phyloP scores from a whole-genome alignment of 1,284 basidiomycete species.

The Microbotryum saponariae region DNA sequence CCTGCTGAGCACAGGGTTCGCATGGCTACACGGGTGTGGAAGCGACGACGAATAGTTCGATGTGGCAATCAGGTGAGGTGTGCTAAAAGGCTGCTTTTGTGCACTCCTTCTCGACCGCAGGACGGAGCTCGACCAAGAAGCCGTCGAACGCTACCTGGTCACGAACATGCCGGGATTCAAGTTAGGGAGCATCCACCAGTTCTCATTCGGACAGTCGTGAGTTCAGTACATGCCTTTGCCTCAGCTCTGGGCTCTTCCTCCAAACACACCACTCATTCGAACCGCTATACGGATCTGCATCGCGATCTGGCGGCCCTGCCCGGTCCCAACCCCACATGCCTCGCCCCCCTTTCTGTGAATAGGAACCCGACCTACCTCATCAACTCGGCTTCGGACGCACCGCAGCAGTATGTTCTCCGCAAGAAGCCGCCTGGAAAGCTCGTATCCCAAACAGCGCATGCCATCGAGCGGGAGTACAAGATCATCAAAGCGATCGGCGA shows the following conservation, averaged over 20 bases:
- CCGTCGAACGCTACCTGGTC: constrained; percentile 59
- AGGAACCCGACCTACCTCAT: constrained; percentile 94
- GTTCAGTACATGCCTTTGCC: background rate
- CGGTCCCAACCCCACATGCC: background rate
- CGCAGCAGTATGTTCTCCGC: constrained; percentile 66
- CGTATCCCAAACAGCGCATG: constrained; percentile 80
- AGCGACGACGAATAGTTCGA: no score
- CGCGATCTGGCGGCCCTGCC: background rate
- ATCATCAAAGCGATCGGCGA: constrained; percentile 67
- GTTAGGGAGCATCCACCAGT: constrained; percentile 79
- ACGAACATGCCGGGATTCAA: constrained; percentile 53
- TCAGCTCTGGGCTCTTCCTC: background rate
- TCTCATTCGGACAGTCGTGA: constrained; percentile 51
- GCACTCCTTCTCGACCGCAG: background rate
- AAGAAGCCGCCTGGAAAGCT: constrained; percentile 88
- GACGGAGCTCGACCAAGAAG: constrained; percentile 3
- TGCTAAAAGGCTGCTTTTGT: no score
- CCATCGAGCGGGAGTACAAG: constrained; percentile 83
- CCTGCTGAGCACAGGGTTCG: no score
- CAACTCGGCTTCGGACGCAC: constrained; percentile 57
- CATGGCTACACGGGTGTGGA: no score
- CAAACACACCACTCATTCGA: constrained; percentile 38
- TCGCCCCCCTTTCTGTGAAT: constrained; percentile 35
- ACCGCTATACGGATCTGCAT: background rate
- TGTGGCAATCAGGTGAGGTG: no score